Percentiles rank a stretch among this genome's conserved stretches.
phyloP scores from a whole-genome alignment of 768 basidiomycete genomes.

The Boletus barrowsii region DNA sequence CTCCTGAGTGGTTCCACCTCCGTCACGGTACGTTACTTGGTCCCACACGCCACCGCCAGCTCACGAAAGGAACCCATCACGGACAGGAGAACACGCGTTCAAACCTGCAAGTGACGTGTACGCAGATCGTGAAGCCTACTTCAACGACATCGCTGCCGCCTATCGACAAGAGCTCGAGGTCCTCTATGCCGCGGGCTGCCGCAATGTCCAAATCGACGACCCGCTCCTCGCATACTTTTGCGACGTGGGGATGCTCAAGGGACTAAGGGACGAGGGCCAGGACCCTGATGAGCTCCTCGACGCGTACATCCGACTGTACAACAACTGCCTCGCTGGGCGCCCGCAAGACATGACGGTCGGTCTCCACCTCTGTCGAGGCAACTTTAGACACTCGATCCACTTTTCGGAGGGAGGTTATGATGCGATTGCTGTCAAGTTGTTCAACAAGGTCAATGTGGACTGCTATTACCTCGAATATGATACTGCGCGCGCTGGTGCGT shows the following conservation, averaged over 20 bases:
- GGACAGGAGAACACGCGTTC: conserved; percentile 24
- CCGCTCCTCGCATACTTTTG: conserved; percentile 63
- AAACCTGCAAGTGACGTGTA: conserved; percentile 13
- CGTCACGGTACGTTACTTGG: conserved; percentile 47
- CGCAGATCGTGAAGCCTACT: conserved; percentile 38
- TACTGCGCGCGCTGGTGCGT: conserved; percentile 42
- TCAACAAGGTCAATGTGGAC: conserved; percentile 43
- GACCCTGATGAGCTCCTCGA: conserved; percentile 66
- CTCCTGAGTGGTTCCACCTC: conserved; percentile 71
- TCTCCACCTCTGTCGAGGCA: conserved; percentile 44
- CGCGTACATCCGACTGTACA: conserved; percentile 47
- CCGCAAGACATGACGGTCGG: conserved; percentile 40
- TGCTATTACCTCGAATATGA: conserved; percentile 49
- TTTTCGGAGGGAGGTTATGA: conserved; percentile 48
- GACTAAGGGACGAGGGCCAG: conserved; percentile 57
- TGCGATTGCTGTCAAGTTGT: conserved; percentile 42
- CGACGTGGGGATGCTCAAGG: conserved; percentile 48
- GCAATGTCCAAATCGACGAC: conserved; percentile 46
- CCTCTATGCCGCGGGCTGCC: conserved; percentile 42
- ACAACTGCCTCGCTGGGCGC: conserved; percentile 35
- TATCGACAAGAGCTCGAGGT: conserved; percentile 44
- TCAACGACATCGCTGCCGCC: conserved; percentile 45
- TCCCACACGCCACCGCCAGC: neutral
- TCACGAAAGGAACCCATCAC: neutral
- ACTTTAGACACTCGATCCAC: conserved; percentile 31